Conservation (phyloP, 148 eudicot species). For the Polygonum maritimum region DNA sequence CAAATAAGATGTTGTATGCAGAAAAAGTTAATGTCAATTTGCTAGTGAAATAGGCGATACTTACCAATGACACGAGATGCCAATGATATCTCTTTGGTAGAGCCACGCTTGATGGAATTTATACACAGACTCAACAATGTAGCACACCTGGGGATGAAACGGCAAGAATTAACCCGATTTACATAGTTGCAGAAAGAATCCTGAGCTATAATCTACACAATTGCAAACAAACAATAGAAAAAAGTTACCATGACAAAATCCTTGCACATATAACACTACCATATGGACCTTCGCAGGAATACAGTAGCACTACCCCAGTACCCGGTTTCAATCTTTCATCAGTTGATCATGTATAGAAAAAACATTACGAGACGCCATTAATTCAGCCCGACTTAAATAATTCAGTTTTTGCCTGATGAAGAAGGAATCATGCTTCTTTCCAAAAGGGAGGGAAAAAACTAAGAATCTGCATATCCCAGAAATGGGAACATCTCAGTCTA, state of each 20-base stretch:
- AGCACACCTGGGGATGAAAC: conserved; percentile 39
- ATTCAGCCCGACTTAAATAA: background rate
- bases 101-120: conserved; percentile 66
- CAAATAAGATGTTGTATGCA: background rate
- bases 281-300: background rate
- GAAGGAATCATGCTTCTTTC: background rate
- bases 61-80: conserved; percentile 64
- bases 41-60: background rate
- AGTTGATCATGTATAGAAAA: background rate
- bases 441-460: background rate
- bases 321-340: background rate
- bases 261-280: background rate
- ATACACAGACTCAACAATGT: conserved; percentile 70
- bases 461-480: background rate
- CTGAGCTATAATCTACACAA: background rate
- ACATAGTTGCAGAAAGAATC: background rate
- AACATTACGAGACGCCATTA: background rate
- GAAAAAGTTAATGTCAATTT: background rate
- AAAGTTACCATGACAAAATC: background rate
- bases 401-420: background rate
- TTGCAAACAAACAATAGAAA: background rate
- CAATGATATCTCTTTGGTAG: conserved; percentile 61
- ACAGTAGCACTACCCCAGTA: no score
- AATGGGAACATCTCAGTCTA: background rate
- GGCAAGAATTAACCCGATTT: background rate